Percentiles rank a stretch among this genome's conserved stretches.
These are phyloP conservation scores for Colletotrichum cordylinicola DNA, from an alignment of 2,329 filamentous ascomycete genomes.

Conservation along the genomic window DNA sequence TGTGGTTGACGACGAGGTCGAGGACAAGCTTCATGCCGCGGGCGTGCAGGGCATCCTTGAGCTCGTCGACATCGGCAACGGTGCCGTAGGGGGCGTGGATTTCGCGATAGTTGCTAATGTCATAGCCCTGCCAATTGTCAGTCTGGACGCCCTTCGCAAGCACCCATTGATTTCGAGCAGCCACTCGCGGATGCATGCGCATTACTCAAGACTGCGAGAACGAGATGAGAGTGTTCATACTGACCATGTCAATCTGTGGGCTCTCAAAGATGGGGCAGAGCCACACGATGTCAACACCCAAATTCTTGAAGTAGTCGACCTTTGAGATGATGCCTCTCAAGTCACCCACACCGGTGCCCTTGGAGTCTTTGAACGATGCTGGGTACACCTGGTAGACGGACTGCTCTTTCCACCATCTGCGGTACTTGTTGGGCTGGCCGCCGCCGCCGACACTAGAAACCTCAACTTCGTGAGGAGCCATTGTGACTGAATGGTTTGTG, in stretches of 20 bases:
- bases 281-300: conserved; percentile 67
- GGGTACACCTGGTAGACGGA: conserved; percentile 68
- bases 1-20: conserved; percentile 79
- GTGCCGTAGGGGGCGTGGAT: conserved; percentile 73
- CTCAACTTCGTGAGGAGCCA: neutral
- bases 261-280: conserved; percentile 52
- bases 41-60: conserved; percentile 66
- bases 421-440: conserved; percentile 10
- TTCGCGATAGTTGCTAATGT: conserved; percentile 71
- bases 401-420: conserved; percentile 64
- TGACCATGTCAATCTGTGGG: conserved; percentile 69
- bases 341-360: conserved; percentile 60
- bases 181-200: neutral
- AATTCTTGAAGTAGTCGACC: conserved; percentile 58
- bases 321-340: conserved; percentile 63
- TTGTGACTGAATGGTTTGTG: neutral
- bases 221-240: neutral
- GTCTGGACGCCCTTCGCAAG: neutral
- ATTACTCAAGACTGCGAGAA: neutral
- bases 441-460: neutral
- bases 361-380: conserved; percentile 65
- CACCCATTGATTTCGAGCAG: neutral
- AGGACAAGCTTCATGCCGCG: conserved; percentile 73
- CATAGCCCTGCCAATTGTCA: conserved; percentile 58
- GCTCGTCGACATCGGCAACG: conserved; percentile 67